Conservation (phyloP, 768 basidiomycete genomes). For the Termitomyces sp. region DNA sequence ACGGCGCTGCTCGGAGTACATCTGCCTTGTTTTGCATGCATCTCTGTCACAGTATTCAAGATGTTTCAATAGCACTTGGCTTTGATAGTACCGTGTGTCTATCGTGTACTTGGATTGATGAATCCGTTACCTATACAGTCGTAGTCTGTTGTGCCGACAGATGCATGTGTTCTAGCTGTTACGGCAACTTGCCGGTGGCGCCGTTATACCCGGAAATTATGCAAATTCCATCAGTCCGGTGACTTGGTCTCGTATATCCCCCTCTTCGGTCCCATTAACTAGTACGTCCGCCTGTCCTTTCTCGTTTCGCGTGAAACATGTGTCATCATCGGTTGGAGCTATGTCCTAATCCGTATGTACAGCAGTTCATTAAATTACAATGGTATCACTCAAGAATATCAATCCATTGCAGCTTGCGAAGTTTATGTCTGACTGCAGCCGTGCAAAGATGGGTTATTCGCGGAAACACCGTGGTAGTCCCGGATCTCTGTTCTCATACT, state of each 20-base stretch:
- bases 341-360: not conserved
- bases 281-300: not conserved
- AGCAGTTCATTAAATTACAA: not conserved
- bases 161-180: not conserved
- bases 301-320: not conserved
- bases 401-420: not conserved
- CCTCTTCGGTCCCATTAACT: not conserved
- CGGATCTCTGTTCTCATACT: not conserved
- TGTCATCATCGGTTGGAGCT: not conserved
- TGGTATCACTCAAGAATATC: not conserved
- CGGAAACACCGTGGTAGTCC: not conserved
- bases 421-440: not conserved
- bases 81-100: not conserved
- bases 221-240: not conserved
- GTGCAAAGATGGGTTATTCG: not conserved
- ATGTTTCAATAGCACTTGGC: not conserved
- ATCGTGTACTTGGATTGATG: not conserved
- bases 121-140: not conserved
- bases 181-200: not conserved
- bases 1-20: not conserved
- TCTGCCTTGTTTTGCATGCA: not conserved
- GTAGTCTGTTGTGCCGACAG: not conserved
- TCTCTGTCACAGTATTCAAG: not conserved
- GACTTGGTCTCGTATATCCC: not conserved
- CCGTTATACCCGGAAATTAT: not conserved